Conservation (phyloP, 257 asterid species). For the Solanum medicagineum region DNA sequence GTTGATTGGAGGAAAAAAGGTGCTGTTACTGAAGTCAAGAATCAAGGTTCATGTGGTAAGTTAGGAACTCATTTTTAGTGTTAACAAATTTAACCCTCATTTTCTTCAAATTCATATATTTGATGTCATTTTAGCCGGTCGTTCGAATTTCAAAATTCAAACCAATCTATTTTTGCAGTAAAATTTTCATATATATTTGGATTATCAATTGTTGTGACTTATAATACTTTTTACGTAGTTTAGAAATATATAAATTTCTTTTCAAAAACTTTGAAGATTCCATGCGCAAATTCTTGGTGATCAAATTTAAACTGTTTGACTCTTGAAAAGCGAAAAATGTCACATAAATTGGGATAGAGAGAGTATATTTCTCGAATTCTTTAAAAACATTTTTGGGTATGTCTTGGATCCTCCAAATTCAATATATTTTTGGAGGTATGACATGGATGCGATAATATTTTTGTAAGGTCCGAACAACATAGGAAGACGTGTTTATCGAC, state of each 20-base stretch:
- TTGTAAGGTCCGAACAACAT: not conserved
- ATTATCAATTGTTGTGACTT: too few species aligned
- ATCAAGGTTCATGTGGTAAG: slow-evolving; percentile 57
- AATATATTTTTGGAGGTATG: not conserved
- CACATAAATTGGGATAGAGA: too few species aligned
- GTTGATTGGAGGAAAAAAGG: slow-evolving; percentile 61
- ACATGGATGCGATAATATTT: not conserved
- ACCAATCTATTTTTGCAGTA: too few species aligned
- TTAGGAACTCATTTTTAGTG: not conserved
- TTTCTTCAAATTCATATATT: not conserved
- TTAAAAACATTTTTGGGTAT: not conserved
- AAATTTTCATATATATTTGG: too few species aligned
- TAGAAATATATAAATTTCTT: too few species aligned
- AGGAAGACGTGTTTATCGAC: not conserved
- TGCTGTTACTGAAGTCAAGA: slow-evolving; percentile 53
- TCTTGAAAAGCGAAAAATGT: too few species aligned
- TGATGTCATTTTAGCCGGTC: not conserved
- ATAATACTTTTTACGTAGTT: too few species aligned
- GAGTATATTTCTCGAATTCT: not conserved
- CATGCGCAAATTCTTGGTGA: too few species aligned
- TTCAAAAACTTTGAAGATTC: too few species aligned
- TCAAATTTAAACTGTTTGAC: too few species aligned
- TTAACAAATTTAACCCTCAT: not conserved
- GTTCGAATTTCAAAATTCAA: too few species aligned
- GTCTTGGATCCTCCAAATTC: not conserved